Percentiles rank a stretch among this genome's conserved stretches.
These are phyloP conservation scores for Saitozyma podzolica DNA, from an alignment of 768 basidiomycete genomes.

Conservation along the genomic window DNA sequence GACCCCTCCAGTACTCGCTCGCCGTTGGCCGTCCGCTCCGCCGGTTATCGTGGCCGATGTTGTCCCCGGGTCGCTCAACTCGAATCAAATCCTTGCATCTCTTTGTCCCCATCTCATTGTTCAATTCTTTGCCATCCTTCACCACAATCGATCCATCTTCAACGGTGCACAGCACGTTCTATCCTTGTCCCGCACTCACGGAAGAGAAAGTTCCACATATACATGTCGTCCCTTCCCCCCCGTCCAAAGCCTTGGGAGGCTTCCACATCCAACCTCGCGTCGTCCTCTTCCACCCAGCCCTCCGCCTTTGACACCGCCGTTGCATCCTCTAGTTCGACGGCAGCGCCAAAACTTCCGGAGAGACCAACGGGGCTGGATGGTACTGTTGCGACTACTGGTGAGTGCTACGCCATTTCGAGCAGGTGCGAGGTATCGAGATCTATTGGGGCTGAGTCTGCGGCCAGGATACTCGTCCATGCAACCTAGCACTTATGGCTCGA, in stretches of 20 bases:
- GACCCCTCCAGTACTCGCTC: background rate
- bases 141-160: background rate
- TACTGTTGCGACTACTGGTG: constrained; percentile 3
- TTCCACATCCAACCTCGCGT: too few species aligned
- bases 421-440: background rate
- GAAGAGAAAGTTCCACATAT: background rate
- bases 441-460: background rate
- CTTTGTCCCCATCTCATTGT: background rate
- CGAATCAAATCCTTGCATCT: background rate
- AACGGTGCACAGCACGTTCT: background rate
- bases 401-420: background rate
- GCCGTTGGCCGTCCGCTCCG: background rate
- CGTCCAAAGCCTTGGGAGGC: constrained; percentile 42
- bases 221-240: constrained; percentile 33
- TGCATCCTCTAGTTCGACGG: constrained; percentile 17
- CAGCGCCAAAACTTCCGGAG: constrained; percentile 34
- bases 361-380: constrained; percentile 27
- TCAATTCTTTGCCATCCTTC: background rate
- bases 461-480: constrained; percentile 9
- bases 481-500: constrained; percentile 8
- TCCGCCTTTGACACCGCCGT: constrained; percentile 38
- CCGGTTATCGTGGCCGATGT: background rate
- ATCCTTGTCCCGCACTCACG: background rate
- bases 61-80: background rate
- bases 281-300: background rate